phyloP scores from a whole-genome alignment of 768 basidiomycete genomes.

The Hysterangium stoloniferum region DNA sequence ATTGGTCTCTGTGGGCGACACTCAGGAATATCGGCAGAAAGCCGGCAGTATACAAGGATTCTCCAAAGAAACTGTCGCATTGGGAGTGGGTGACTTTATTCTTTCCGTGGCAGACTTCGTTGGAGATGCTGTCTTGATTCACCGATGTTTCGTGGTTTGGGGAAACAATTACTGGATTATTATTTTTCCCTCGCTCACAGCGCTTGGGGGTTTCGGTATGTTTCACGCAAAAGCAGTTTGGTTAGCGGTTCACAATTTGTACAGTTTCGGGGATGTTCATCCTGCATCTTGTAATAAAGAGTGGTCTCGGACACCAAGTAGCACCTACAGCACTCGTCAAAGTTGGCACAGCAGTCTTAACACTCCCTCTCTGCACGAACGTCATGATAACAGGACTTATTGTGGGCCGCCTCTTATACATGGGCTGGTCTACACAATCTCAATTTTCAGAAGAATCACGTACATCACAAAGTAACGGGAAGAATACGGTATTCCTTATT shows the following conservation, averaged over 20 bases:
- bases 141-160: constrained; percentile 39
- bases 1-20: neutral
- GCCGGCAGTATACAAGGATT: constrained; percentile 22
- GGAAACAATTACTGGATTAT: constrained; percentile 26
- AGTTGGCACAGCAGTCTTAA: constrained; percentile 28
- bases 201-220: constrained; percentile 30
- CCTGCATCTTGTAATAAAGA: constrained; percentile 23
- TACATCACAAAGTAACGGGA: neutral
- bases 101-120: constrained; percentile 30
- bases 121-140: constrained; percentile 29
- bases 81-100: constrained; percentile 29
- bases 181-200: constrained; percentile 27
- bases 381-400: constrained; percentile 35
- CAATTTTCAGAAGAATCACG: constrained; percentile 8
- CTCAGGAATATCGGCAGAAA: neutral
- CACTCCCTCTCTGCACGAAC: constrained; percentile 35
- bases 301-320: constrained; percentile 23
- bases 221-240: too few relatives aligned
- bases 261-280: constrained; percentile 26
- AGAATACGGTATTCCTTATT: neutral
- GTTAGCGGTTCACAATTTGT: constrained; percentile 1
- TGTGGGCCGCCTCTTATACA: constrained; percentile 30
- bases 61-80: constrained; percentile 24
- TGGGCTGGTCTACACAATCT: too few relatives aligned
- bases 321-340: constrained; percentile 30